Evolutionary conservation across 345 rosid species (phyloP).

Genomic region (Atalantia buxifolia): DNA sequence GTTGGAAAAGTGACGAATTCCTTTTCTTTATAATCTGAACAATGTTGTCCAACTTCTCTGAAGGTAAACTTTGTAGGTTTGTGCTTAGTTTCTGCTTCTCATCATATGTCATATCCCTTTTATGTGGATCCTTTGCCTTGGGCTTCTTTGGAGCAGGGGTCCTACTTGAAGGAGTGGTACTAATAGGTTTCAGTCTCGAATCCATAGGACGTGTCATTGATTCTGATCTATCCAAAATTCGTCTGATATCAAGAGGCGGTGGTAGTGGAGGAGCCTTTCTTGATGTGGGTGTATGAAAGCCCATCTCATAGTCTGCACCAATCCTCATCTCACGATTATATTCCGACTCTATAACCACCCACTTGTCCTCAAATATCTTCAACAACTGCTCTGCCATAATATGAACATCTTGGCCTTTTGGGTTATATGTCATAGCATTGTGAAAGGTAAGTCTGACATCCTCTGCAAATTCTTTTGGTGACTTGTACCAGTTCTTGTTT

Average conservation of each 20-base stretch:
- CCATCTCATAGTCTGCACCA: slow-evolving; percentile 47
- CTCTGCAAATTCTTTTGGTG: slow-evolving; percentile 89
- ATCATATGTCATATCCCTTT: slow-evolving; percentile 96
- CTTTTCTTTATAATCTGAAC: slow-evolving; percentile 94
- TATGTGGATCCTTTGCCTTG: slow-evolving; percentile 89
- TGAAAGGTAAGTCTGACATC: slow-evolving; percentile 96
- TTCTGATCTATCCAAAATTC: slow-evolving; percentile 73
- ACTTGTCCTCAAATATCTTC: slow-evolving; percentile 79
- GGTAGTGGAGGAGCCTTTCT: slow-evolving; percentile 56
- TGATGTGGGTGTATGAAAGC: slow-evolving; percentile 55
- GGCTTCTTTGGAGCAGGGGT: slow-evolving; percentile 92
- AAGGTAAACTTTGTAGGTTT: slow-evolving; percentile 80
- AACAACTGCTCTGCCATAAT: slow-evolving; percentile 73
- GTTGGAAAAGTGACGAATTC: slow-evolving; percentile 71
- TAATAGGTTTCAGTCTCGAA: slow-evolving; percentile 43
- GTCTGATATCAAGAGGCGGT: slow-evolving; percentile 72
- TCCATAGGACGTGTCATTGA: slow-evolving; percentile 55
- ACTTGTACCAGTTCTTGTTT: slow-evolving; percentile 77
- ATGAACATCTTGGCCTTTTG: slow-evolving; percentile 96
- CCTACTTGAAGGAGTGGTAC: slow-evolving; percentile 75
- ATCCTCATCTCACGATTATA: slow-evolving; percentile 67
- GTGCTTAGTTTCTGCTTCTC: slow-evolving; percentile 98
- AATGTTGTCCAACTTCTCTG: slow-evolving; percentile 91
- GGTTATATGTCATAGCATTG: slow-evolving; percentile 96
- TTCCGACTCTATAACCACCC: slow-evolving; percentile 80